Conservation (phyloP, 805 yeast genomes). For the Kuraishia floccosa region DNA sequence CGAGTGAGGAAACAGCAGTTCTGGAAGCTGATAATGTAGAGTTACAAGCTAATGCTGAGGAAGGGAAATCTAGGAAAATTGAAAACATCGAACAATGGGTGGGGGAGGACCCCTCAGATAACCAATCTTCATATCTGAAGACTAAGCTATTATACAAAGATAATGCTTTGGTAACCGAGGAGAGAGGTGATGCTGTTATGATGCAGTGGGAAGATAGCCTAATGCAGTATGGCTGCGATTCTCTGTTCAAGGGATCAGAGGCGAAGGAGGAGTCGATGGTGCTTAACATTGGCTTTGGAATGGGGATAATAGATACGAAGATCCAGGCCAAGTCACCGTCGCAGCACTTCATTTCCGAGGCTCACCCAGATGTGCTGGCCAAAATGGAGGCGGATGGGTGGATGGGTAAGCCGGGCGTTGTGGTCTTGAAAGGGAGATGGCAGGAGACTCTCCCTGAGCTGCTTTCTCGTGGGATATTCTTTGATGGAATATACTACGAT, state of each 20-base stretch:
- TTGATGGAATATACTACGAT: constrained; percentile 89
- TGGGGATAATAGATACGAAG: constrained; percentile 88
- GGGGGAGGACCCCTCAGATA: constrained; percentile 45
- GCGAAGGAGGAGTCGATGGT: constrained; percentile 32
- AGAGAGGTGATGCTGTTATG: constrained; percentile 84
- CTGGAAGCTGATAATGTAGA: constrained; percentile 7
- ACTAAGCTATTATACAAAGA: constrained; percentile 60
- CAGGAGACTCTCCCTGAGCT: constrained; percentile 67
- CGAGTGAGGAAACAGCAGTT: constrained; percentile 9
- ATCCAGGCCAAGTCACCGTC: constrained; percentile 49
- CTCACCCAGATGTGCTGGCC: constrained; percentile 81
- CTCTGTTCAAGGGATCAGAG: constrained; percentile 41
- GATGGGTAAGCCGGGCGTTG: constrained; percentile 65
- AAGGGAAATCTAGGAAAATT: constrained; percentile 5
- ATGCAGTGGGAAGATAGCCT: constrained; percentile 90
- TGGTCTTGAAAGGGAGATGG: constrained; percentile 84
- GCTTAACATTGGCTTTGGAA: constrained; percentile 87
- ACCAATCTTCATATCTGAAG: constrained; percentile 51
- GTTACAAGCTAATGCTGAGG: constrained; percentile 2
- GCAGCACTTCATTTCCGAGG: constrained; percentile 83
- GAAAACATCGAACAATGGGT: constrained; percentile 6
- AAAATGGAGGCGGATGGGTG: constrained; percentile 71
- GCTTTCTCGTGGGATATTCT: constrained; percentile 53
- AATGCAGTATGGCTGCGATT: constrained; percentile 72
- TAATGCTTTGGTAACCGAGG: constrained; percentile 60